Conservation (phyloP, 2,329 filamentous ascomycete species). For the Diaporthe aspalathi region DNA sequence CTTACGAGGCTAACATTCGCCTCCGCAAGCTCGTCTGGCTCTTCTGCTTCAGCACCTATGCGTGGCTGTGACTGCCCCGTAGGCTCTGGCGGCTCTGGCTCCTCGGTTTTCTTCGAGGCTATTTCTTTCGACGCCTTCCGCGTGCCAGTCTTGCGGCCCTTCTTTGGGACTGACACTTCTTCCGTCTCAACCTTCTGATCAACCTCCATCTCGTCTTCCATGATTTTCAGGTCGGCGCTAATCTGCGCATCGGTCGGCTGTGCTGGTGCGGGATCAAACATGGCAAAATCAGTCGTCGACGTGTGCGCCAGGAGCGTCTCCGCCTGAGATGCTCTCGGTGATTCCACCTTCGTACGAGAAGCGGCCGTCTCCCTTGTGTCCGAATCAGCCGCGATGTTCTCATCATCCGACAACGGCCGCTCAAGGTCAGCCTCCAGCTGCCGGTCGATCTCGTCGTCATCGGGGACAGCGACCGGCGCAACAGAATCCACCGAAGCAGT, state of each 20-base stretch:
- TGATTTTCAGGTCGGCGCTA: constrained; percentile 61
- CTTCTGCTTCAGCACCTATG: constrained; percentile 39
- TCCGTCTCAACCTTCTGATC: constrained; percentile 50
- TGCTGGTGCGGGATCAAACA: constrained; percentile 63
- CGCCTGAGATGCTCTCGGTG: constrained; percentile 42
- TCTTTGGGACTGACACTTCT: constrained; percentile 62
- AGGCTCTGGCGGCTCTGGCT: constrained; percentile 38
- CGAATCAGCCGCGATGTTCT: constrained; percentile 59
- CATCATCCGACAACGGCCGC: constrained; percentile 64
- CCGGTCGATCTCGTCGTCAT: constrained; percentile 75
- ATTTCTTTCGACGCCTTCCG: constrained; percentile 64
- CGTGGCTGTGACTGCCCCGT: constrained; percentile 42
- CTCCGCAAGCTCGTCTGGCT: constrained; percentile 47
- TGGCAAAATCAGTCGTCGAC: constrained; percentile 54
- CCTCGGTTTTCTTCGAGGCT: constrained; percentile 55
- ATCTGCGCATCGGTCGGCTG: constrained; percentile 60
- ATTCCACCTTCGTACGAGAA: constrained; percentile 45
- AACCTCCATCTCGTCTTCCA: constrained; percentile 62
- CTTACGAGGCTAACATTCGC: constrained; percentile 55
- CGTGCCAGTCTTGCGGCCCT: constrained; percentile 63
- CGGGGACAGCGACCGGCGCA: constrained; percentile 56
- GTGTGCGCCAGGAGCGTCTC: constrained; percentile 43
- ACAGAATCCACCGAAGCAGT: constrained; percentile 58
- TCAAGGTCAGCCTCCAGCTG: constrained; percentile 75
- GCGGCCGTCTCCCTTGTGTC: constrained; percentile 53